Percentiles rank a stretch among this genome's conserved stretches.
These are phyloP conservation scores for Picea sitchensis DNA, from an alignment of 75 land plant species.

Conservation along the genomic window DNA sequence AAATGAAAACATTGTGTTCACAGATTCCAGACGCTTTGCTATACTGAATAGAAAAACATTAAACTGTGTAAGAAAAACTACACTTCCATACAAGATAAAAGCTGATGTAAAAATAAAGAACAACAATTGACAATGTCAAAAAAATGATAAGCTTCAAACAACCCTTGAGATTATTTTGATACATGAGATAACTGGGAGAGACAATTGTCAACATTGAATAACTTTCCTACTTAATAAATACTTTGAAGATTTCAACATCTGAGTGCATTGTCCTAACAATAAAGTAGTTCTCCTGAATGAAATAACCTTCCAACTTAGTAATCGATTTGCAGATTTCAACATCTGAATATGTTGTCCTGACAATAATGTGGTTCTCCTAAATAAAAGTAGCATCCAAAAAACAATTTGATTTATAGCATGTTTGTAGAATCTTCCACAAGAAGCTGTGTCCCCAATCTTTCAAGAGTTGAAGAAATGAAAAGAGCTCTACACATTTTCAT, in stretches of 20 bases:
- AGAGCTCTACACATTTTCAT: not conserved
- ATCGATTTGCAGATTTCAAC: not conserved
- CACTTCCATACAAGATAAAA: not conserved
- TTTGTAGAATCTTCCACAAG: not conserved
- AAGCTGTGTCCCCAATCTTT: not conserved
- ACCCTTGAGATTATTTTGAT: not conserved
- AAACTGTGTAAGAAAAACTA: not conserved
- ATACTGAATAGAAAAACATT: slow-evolving; percentile 37
- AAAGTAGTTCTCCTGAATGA: not conserved
- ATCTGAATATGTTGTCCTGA: too few species aligned
- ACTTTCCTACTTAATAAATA: not conserved
- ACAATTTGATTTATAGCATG: not conserved
- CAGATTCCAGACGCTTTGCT: slow-evolving; percentile 77
- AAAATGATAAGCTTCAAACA: not conserved
- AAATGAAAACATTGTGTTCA: slow-evolving; percentile 94
- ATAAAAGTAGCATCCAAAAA: not conserved
- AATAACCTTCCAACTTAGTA: not conserved
- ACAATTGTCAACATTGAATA: not conserved
- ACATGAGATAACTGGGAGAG: not conserved
- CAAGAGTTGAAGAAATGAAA: not conserved
- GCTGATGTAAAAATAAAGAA: not conserved
- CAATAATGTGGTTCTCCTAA: not conserved
- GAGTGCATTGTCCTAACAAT: too few species aligned
- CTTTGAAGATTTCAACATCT: not conserved
- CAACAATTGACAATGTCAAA: not conserved